phyloP scores from a whole-genome alignment of 2,329 filamentous ascomycete genomes.

The Balansia obtecta region DNA sequence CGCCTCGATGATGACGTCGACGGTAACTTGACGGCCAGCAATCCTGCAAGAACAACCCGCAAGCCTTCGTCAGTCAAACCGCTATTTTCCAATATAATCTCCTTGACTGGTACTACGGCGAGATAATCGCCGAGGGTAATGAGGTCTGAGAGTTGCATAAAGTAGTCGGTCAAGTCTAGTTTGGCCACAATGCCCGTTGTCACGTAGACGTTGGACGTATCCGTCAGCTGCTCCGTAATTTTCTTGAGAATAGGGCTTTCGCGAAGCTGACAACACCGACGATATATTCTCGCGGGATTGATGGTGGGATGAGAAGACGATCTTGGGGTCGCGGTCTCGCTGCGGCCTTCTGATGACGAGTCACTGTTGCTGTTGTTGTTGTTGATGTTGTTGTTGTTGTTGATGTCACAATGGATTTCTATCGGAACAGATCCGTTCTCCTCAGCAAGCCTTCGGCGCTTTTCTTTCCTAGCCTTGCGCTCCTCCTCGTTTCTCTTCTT shows the following conservation, averaged over 20 bases:
- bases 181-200: slow-evolving; percentile 67
- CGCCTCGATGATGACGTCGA: slow-evolving; percentile 31
- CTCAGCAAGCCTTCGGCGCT: slow-evolving; percentile 71
- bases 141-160: slow-evolving; percentile 71
- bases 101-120: slow-evolving; percentile 81
- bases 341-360: slow-evolving; percentile 28
- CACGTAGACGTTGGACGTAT: slow-evolving; percentile 50
- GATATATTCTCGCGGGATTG: slow-evolving; percentile 84
- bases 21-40: slow-evolving; percentile 66
- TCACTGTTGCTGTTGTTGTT: slow-evolving; percentile 58
- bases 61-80: slow-evolving; percentile 79
- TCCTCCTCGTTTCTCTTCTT: slow-evolving; percentile 93
- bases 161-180: slow-evolving; percentile 74
- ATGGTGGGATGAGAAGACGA: slow-evolving; percentile 54
- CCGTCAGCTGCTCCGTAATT: slow-evolving; percentile 76
- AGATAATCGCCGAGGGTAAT: slow-evolving; percentile 87
- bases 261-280: slow-evolving; percentile 83
- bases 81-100: slow-evolving; percentile 77
- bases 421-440: slow-evolving; percentile 79
- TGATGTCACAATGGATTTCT: slow-evolving; percentile 63
- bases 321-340: slow-evolving; percentile 12
- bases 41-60: slow-evolving; percentile 71
- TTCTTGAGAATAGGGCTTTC: slow-evolving; percentile 88
- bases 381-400: too few relatives aligned
- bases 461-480: slow-evolving; percentile 82